Evolutionary conservation across 495 filamentous ascomycete genomes (phyloP).

Genomic region (Podospora bellae-mahoneyi): DNA sequence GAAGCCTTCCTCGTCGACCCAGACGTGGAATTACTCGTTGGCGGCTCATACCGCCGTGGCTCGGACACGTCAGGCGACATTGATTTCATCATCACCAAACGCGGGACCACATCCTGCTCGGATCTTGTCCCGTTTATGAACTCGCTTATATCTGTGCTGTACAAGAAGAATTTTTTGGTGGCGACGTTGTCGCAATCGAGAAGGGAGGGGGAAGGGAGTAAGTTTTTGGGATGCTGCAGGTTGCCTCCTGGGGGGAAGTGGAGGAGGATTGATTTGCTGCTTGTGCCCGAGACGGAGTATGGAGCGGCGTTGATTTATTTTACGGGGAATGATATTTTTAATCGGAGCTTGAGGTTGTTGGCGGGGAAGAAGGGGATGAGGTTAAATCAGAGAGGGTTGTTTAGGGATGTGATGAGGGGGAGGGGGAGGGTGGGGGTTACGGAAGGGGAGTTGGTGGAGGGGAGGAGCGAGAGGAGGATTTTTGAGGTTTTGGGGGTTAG

Average conservation of each 20-base stretch:
- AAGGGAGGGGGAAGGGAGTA: slow-evolving; percentile 47
- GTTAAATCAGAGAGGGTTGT: slow-evolving; percentile 82
- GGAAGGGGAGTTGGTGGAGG: slow-evolving; percentile 72
- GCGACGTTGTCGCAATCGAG: slow-evolving; percentile 40
- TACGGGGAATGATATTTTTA: slow-evolving; percentile 96
- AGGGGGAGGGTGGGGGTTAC: slow-evolving; percentile 59
- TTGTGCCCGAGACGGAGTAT: slow-evolving; percentile 76
- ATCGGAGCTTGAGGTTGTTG: slow-evolving; percentile 78
- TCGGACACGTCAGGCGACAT: slow-evolving; percentile 72
- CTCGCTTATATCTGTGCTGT: slow-evolving; percentile 60
- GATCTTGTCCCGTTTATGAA: slow-evolving; percentile 66
- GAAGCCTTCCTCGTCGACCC: slow-evolving; percentile 61
- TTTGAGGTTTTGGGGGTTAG: slow-evolving; percentile 84
- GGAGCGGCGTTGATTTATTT: slow-evolving; percentile 94
- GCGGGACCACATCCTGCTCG: slow-evolving; percentile 50
- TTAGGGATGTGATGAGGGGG: slow-evolving; percentile 66
- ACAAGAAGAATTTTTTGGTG: slow-evolving; percentile 55
- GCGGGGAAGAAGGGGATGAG: slow-evolving; percentile 82
- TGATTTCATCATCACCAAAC: slow-evolving; percentile 81
- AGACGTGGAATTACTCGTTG: slow-evolving; percentile 60
- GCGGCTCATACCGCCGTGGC: slow-evolving; percentile 85
- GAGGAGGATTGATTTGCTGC: slow-evolving; percentile 82
- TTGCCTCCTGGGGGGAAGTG: slow-evolving; percentile 57
- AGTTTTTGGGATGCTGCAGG: slow-evolving; percentile 87
- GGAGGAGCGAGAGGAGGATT: slow-evolving; percentile 73